Percentiles rank a stretch among this genome's conserved stretches.
phyloP scores from a whole-genome alignment of 1,284 basidiomycete genomes.

The Ganoderma sinense region DNA sequence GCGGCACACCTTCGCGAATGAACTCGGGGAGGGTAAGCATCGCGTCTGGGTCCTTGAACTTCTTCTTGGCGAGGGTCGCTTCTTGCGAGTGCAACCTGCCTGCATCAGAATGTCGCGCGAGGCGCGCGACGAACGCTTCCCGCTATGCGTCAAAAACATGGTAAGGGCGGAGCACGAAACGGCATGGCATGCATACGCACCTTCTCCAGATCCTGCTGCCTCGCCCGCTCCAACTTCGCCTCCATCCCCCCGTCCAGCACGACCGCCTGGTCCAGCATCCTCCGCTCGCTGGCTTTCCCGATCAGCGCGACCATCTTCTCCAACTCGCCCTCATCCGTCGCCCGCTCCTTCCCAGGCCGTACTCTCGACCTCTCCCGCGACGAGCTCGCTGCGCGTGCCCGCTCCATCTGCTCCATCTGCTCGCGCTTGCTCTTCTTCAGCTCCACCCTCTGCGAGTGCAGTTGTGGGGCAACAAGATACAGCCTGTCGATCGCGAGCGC shows the following conservation, averaged over 20 bases:
- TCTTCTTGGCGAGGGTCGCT: constrained; percentile 49
- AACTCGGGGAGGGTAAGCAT: constrained; percentile 70
- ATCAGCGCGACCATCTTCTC: constrained; percentile 77
- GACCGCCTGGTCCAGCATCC: constrained; percentile 73
- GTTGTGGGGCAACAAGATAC: constrained; percentile 82
- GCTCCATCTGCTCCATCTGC: constrained; percentile 74
- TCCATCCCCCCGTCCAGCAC: constrained; percentile 66
- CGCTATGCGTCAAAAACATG: too few relatives aligned
- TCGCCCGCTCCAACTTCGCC: constrained; percentile 56
- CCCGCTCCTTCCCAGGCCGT: constrained; percentile 55
- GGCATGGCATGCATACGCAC: constrained; percentile 46
- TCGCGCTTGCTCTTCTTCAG: constrained; percentile 71
- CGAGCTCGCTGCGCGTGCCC: constrained; percentile 50
- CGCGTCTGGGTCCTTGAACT: constrained; percentile 61
- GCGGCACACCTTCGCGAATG: constrained; percentile 62
- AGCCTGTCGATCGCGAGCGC: constrained; percentile 88
- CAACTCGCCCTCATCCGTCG: constrained; percentile 60
- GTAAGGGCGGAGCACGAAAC: constrained; percentile 9
- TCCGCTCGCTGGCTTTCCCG: constrained; percentile 73
- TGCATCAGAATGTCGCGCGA: constrained; percentile 70
- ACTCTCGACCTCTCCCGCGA: constrained; percentile 36
- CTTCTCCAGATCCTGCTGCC: constrained; percentile 65
- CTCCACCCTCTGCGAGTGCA: constrained; percentile 88
- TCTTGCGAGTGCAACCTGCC: constrained; percentile 79
- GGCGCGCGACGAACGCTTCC: constrained; percentile 74